Evolutionary conservation across 225 moss, liverwort and hornwort genomes (phyloP).

Genomic region (Antitrichia curtipendula): DNA sequence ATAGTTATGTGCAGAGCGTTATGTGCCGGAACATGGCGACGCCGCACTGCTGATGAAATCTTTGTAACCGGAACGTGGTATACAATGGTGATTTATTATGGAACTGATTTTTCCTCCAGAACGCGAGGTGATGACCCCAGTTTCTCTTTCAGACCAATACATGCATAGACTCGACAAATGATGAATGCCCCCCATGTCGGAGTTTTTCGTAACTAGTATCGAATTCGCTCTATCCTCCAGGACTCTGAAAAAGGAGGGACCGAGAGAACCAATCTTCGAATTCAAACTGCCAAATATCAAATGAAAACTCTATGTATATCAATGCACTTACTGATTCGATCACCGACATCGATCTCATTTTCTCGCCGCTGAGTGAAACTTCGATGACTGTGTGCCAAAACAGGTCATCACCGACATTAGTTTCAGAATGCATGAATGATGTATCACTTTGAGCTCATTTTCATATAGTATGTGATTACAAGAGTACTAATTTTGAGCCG

Average conservation of each 20-base stretch:
- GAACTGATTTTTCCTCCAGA: background rate
- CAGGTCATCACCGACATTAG: background rate
- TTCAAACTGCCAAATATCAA: too few relatives aligned
- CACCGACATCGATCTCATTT: background rate
- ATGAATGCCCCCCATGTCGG: background rate
- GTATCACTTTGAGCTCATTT: too few relatives aligned
- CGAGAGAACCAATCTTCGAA: too few relatives aligned
- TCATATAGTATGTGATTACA: too few relatives aligned
- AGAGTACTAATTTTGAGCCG: background rate
- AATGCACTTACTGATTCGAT: background rate
- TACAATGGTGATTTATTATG: background rate
- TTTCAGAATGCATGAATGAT: background rate
- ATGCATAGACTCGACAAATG: background rate
- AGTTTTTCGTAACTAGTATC: too few relatives aligned
- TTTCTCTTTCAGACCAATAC: background rate
- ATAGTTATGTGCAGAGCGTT: slow-evolving; percentile 13
- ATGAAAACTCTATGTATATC: background rate
- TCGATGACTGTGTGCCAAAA: background rate
- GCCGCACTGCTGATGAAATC: background rate
- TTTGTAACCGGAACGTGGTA: background rate
- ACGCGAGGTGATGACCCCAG: background rate
- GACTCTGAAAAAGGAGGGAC: background rate
- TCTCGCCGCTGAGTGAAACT: background rate
- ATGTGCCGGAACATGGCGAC: slow-evolving; percentile 1
- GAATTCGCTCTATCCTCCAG: too few relatives aligned